Percentiles rank a stretch among this genome's conserved stretches.
Conservation (phyloP, 2,329 filamentous ascomycete genomes). For the Nothophoma quercina region DNA sequence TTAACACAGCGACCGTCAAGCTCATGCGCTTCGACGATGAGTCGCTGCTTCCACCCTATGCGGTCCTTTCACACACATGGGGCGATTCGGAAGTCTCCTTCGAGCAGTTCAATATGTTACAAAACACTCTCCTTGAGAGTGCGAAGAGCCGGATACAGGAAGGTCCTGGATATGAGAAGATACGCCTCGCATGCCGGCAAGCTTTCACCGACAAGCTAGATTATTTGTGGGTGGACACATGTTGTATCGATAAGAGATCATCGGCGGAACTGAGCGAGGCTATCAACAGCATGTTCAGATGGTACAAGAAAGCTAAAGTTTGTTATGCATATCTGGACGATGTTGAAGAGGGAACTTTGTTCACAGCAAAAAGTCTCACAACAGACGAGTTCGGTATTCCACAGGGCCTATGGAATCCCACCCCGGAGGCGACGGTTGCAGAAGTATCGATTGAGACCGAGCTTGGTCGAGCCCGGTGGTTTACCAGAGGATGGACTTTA, state of each 20-base stretch:
- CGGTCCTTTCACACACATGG: not conserved
- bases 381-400: no score
- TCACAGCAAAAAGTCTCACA: not conserved
- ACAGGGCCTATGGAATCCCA: no score
- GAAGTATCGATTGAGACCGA: no score
- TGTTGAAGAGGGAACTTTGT: no score
- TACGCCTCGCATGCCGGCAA: not conserved
- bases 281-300: conserved; percentile 27
- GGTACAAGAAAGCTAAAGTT: conserved; percentile 8
- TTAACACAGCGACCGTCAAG: not conserved
- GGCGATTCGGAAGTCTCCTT: not conserved
- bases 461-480: not conserved
- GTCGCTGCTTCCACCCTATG: not conserved
- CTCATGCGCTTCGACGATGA: not conserved
- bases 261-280: conserved; percentile 22
- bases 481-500: not conserved
- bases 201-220: not conserved
- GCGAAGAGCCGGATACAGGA: no score
- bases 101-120: not conserved
- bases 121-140: not conserved
- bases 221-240: conserved; percentile 7
- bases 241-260: conserved; percentile 22
- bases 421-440: no score
- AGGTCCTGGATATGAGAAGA: not conserved
- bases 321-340: conserved; percentile 18